A percentile compares a stretch with the other conserved stretches of the same genome.
phyloP scores from a whole-genome alignment of 2,329 filamentous ascomycete genomes.

The Botrytis tulipae region DNA sequence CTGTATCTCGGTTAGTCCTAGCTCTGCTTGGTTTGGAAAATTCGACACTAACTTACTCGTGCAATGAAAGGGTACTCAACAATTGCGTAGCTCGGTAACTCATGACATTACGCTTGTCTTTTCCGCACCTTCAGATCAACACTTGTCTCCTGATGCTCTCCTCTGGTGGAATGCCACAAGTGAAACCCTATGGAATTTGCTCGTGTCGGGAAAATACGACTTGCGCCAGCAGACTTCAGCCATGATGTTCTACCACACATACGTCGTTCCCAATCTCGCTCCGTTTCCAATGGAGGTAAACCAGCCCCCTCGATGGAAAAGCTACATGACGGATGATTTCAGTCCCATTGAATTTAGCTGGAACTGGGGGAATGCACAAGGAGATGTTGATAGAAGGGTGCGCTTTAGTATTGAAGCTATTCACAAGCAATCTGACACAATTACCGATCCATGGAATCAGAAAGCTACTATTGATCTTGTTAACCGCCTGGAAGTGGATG shows the following conservation, averaged over 20 bases:
- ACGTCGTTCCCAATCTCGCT: neutral
- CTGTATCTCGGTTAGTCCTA: neutral
- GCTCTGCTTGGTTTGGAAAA: neutral
- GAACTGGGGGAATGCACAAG: neutral
- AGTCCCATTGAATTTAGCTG: neutral
- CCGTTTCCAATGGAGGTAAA: neutral
- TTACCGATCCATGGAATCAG: neutral
- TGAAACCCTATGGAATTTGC: neutral
- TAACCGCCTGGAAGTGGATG: neutral
- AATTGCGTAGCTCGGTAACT: neutral
- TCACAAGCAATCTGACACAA: neutral
- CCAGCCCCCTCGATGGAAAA: neutral
- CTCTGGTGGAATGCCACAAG: neutral
- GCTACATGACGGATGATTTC: neutral
- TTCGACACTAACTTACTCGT: neutral
- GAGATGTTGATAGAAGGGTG: neutral
- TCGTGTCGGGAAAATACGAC: neutral
- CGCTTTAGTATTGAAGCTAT: slow-evolving; percentile 2
- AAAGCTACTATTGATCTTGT: neutral
- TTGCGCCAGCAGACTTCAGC: neutral
- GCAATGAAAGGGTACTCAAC: neutral
- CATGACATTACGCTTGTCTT: neutral
- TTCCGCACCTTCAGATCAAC: neutral
- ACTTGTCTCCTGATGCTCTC: neutral
- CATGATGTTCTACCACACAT: neutral